Conservation (phyloP, 2,329 filamentous ascomycete species). For the Dothistroma pini region DNA sequence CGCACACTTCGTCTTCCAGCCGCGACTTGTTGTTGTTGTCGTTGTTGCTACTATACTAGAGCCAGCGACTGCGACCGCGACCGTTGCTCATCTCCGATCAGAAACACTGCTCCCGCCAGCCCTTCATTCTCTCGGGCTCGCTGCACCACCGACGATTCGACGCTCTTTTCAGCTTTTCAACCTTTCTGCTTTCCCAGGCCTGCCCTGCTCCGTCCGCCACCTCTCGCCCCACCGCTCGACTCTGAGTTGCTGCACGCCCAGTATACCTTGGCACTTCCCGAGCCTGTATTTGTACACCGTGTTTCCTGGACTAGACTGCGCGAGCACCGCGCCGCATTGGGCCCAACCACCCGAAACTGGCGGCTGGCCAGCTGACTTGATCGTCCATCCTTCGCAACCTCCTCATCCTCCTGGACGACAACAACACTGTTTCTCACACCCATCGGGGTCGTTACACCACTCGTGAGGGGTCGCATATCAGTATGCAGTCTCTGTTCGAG, state of each 20-base stretch:
- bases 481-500: conserved; percentile 1
- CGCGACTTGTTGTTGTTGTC: no score
- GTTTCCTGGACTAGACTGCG: not conserved
- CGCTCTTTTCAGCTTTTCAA: not conserved
- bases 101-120: not conserved
- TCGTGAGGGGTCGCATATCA: not conserved
- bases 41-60: no score
- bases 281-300: not conserved
- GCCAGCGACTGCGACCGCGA: not conserved
- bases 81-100: not conserved
- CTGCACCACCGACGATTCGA: not conserved
- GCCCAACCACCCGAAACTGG: not conserved
- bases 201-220: not conserved
- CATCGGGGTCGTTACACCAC: not conserved
- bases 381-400: not conserved
- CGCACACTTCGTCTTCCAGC: not conserved
- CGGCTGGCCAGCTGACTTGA: not conserved
- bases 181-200: not conserved
- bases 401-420: not conserved
- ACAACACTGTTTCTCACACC: not conserved
- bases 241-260: not conserved
- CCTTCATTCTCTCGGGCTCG: not conserved
- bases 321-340: not conserved
- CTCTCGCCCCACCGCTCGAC: not conserved
- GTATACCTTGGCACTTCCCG: not conserved